Evolutionary conservation across 1,284 basidiomycete species (phyloP).

Genomic region (Somion occarium): DNA sequence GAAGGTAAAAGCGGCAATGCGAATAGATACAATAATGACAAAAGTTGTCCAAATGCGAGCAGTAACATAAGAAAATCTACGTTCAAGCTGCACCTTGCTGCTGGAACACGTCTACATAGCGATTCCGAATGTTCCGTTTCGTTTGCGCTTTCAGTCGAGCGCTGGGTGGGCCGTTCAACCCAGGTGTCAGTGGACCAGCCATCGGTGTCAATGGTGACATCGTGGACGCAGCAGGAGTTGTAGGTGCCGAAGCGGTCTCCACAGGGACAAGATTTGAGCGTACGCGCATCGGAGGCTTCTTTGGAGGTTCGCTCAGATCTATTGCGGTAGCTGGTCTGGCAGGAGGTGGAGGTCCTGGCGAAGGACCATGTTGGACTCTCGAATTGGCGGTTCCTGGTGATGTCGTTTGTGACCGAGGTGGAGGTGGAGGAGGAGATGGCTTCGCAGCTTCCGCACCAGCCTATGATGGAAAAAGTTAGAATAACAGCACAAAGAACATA

Average conservation of each 20-base stretch:
- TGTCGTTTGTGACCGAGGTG: conserved; percentile 75
- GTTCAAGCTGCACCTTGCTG: conserved; percentile 33
- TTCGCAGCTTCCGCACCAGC: conserved; percentile 45
- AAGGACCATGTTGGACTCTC: conserved; percentile 20
- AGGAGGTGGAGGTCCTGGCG: conserved; percentile 40
- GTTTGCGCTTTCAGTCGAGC: conserved; percentile 58
- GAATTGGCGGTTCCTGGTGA: conserved; percentile 55
- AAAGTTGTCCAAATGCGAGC: conserved; percentile 3
- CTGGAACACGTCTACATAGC: conserved; percentile 86
- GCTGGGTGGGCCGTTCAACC: conserved; percentile 36
- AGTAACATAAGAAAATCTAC: conserved; percentile 10
- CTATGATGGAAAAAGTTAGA: conserved; percentile 30
- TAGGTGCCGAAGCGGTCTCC: conserved; percentile 24
- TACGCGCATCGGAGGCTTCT: conserved; percentile 47
- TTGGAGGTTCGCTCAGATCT: conserved; percentile 48
- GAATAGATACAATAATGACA: conserved; percentile 2
- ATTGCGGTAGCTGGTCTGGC: conserved; percentile 59
- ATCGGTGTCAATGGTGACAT: conserved; percentile 33
- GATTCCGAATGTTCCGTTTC: conserved; percentile 72
- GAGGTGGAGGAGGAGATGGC: conserved; percentile 52
- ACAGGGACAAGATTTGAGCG: conserved; percentile 64
- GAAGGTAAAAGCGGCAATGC: neutral
- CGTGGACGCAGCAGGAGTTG: conserved; percentile 27
- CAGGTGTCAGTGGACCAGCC: conserved; percentile 17
- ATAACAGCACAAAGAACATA: neutral